Evolutionary conservation across 371 early-diverging fungal species (phyloP).

Genomic region (Saksenaea vasiformis): DNA sequence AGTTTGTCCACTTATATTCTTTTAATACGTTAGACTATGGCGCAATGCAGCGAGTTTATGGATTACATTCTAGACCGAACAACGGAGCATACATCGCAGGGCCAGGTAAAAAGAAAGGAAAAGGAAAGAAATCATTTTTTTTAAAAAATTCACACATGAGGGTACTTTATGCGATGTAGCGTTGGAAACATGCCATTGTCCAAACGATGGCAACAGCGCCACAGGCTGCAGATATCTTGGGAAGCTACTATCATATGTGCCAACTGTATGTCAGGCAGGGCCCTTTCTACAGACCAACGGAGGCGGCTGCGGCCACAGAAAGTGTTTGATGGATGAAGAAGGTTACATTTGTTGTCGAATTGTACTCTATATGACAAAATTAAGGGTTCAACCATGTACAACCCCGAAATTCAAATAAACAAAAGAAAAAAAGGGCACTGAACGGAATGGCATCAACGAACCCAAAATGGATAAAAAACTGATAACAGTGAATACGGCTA

Average conservation of each 20-base stretch:
- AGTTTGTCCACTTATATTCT: neutral
- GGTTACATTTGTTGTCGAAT: neutral
- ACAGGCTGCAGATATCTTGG: constrained; percentile 22
- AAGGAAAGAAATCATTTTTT: neutral
- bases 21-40: constrained; percentile 33
- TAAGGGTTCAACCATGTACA: neutral
- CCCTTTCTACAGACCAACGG: constrained; percentile 32
- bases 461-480: neutral
- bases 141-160: too few relatives aligned
- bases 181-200: constrained; percentile 50
- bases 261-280: constrained; percentile 46
- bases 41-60: constrained; percentile 38
- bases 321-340: constrained; percentile 23
- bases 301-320: constrained; percentile 41
- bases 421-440: neutral
- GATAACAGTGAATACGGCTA: neutral
- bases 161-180: constrained; percentile 15
- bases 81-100: constrained; percentile 35
- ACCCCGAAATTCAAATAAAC: neutral
- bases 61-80: constrained; percentile 49
- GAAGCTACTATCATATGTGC: constrained; percentile 27
- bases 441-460: constrained; percentile 2
- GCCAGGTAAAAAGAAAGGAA: constrained; percentile 34
- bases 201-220: constrained; percentile 28
- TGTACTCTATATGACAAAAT: neutral